Evolutionary conservation across 306 rosid genomes (phyloP), one percentile per base, ranked within the genome.

Genomic region (Vachellia collinsii): DNA sequence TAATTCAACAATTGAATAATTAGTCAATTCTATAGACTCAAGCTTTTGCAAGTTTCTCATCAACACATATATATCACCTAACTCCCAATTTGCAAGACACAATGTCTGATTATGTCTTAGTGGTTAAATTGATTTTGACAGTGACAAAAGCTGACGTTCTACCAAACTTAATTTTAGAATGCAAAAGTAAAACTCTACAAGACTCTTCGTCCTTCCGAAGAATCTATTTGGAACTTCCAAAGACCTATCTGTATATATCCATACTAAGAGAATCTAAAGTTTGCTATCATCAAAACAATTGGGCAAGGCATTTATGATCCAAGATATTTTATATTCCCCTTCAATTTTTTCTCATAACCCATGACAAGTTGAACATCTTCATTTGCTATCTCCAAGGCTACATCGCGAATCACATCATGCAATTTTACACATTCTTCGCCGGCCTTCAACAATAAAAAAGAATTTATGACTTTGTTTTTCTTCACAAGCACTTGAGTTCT

Each of bases 341-440:
- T 11, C 54, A 46, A 4, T 56, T 36, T 47, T 46, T 9, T 62
- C 11, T 47, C 23, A 23, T 62, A 34, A 20, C 11, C 0, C 13
- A 2, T 44, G 4, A 78, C 9, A 10, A 3, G 9, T 20, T 64
- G 75, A 53, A 56, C 19, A 29, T 43, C 23, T 1, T 38, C 6
- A 2, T 59, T 29, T n/a, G 43, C 43, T 1, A 74, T 58, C 43
- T 11, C 23, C 1, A 11, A 17, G 7, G 74, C 85, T 11, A 77
- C 69, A 5, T 72, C 41, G 0, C 73, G 85, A 65, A 77, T 43
- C 11, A 80, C 6, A 41, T 80, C 87, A 25, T 84, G 85, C 87
- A 84, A 38, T 51, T 65, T 80, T 56, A 84, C 62, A 44, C 0
- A 8, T 1, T 41, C 42, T 29, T 1, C 19, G 2, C 4, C 51